phyloP scores from a whole-genome alignment of 306 rosid species.

The Canavalia ensiformis region DNA sequence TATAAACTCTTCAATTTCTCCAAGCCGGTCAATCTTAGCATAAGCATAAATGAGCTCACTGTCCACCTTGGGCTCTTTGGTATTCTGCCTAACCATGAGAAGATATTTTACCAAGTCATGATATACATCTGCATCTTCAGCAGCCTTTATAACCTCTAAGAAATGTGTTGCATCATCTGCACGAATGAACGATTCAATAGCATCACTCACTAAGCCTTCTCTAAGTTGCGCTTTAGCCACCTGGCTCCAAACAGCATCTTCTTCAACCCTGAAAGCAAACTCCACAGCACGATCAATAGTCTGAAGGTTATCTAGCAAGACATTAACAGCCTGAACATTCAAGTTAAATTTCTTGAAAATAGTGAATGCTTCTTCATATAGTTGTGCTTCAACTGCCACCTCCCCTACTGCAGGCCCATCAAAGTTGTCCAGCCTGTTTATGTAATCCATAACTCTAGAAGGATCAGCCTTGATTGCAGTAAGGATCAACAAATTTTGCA shows the following conservation, averaged over 20 bases:
- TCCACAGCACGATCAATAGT: slow-evolving; percentile 93
- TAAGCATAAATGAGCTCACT: slow-evolving; percentile 96
- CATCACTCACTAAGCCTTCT: slow-evolving; percentile 94
- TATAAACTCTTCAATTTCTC: slow-evolving; percentile 92
- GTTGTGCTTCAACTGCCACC: slow-evolving; percentile 92
- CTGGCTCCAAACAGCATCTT: slow-evolving; percentile 99
- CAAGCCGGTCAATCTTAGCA: slow-evolving; percentile 93
- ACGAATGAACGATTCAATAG: slow-evolving; percentile 93
- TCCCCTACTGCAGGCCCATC: slow-evolving; percentile 99
- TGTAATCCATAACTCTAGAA: slow-evolving; percentile 96
- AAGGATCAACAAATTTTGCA: slow-evolving; percentile 87
- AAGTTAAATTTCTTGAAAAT: slow-evolving; percentile 95
- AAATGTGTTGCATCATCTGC: slow-evolving; percentile 90
- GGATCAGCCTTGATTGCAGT: slow-evolving; percentile 98
- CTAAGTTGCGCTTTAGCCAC: slow-evolving; percentile 92
- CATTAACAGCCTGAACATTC: slow-evolving; percentile 94
- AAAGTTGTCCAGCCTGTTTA: slow-evolving; percentile 89
- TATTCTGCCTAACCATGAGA: slow-evolving; percentile 92
- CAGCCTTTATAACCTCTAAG: slow-evolving; percentile 89
- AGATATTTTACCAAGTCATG: slow-evolving; percentile 92
- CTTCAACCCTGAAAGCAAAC: slow-evolving; percentile 95
- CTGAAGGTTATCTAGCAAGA: slow-evolving; percentile 76
- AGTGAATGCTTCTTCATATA: slow-evolving; percentile 85
- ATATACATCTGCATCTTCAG: slow-evolving; percentile 81
- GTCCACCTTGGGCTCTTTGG: slow-evolving; percentile 94